Evolutionary conservation across 2,329 filamentous ascomycete genomes (phyloP).

Genomic region (Fusarium brachygibbosum): DNA sequence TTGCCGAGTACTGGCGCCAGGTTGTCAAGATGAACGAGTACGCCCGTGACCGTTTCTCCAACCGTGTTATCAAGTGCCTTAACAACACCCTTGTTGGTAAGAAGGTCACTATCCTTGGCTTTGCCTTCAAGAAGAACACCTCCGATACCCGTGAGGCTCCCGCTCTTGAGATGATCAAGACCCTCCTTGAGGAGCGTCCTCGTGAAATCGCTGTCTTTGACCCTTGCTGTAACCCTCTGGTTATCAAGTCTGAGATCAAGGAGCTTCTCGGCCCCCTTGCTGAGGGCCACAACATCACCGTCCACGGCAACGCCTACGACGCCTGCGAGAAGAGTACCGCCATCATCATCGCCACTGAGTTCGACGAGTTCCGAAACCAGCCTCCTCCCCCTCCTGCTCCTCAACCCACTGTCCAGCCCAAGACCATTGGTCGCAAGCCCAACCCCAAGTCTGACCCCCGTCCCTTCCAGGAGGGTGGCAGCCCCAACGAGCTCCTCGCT

Average conservation of each 20-base stretch:
- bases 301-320: slow-evolving; percentile 64
- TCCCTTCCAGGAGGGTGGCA: slow-evolving; percentile 56
- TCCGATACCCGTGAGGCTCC: slow-evolving; percentile 80
- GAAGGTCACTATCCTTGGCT: slow-evolving; percentile 80
- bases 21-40: slow-evolving; percentile 84
- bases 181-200: slow-evolving; percentile 73
- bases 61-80: slow-evolving; percentile 74
- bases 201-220: slow-evolving; percentile 77
- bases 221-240: slow-evolving; percentile 68
- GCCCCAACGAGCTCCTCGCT: slow-evolving; percentile 62
- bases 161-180: slow-evolving; percentile 75
- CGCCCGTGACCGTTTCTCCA: slow-evolving; percentile 76
- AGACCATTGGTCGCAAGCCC: slow-evolving; percentile 55
- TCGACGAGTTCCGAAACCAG: slow-evolving; percentile 67
- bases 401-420: slow-evolving; percentile 46
- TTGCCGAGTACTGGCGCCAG: slow-evolving; percentile 80
- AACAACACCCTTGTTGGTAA: slow-evolving; percentile 78
- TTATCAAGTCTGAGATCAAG: slow-evolving; percentile 65
- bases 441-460: slow-evolving; percentile 61
- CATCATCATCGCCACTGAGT: slow-evolving; percentile 68
- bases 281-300: slow-evolving; percentile 60
- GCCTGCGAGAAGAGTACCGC: slow-evolving; percentile 65
- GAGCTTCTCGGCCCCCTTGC: slow-evolving; percentile 56
- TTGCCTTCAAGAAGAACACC: slow-evolving; percentile 85
- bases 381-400: slow-evolving; percentile 52